These are phyloP conservation scores for Raddia guianensis DNA, from an alignment of 176 grass and related monocot genomes.

Conservation along the genomic window DNA sequence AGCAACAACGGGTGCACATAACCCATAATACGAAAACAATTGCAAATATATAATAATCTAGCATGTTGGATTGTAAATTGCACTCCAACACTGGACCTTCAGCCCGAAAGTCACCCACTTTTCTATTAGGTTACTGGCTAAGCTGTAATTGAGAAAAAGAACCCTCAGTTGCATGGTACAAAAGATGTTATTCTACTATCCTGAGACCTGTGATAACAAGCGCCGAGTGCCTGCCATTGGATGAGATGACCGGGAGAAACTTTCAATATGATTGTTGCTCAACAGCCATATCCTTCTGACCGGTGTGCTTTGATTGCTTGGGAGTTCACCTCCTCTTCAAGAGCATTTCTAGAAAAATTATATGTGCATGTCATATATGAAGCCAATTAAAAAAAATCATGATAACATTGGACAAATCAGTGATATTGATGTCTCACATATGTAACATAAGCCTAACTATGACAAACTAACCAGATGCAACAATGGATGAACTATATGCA, in stretches of 20 bases:
- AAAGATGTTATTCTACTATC: slow-evolving; percentile 44
- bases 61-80: slow-evolving; percentile 33
- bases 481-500: too few species aligned
- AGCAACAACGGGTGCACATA: slow-evolving; percentile 10
- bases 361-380: not conserved
- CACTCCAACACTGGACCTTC: slow-evolving; percentile 35
- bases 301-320: slow-evolving; percentile 14
- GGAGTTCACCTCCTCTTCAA: slow-evolving; percentile 30
- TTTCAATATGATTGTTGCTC: slow-evolving; percentile 23
- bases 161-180: slow-evolving; percentile 43
- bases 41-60: slow-evolving; percentile 31
- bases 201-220: not conserved
- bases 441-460: too few species aligned
- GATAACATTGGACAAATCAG: too few species aligned
- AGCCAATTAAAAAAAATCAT: too few species aligned
- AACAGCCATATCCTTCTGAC: slow-evolving; percentile 17
- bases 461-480: too few species aligned
- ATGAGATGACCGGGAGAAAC: slow-evolving; percentile 27
- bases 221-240: not conserved
- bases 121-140: slow-evolving; percentile 44
- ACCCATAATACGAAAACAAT: slow-evolving; percentile 2
- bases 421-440: too few species aligned
- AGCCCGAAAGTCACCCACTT: slow-evolving; percentile 34
- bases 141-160: slow-evolving; percentile 39
- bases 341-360: slow-evolving; percentile 1